Percentiles rank a stretch among this genome's conserved stretches.
phyloP scores from a whole-genome alignment of 1,284 basidiomycete genomes.

The Apiotrichum montevideense region DNA sequence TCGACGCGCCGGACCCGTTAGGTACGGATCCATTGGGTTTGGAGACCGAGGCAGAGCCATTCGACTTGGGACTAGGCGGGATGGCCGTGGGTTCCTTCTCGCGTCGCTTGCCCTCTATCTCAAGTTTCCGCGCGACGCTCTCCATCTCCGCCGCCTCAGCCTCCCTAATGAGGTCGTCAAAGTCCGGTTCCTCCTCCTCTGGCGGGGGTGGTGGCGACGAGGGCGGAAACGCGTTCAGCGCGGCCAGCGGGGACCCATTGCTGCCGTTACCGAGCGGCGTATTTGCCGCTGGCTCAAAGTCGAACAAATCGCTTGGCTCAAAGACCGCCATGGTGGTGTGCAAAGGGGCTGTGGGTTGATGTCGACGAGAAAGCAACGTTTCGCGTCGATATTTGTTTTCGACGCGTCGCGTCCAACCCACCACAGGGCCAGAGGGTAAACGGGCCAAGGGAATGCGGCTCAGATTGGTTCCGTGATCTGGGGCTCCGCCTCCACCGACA shows the following conservation, averaged over 20 bases:
- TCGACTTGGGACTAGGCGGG: too few species aligned
- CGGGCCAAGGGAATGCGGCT: too few species aligned
- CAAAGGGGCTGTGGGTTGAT: too few species aligned
- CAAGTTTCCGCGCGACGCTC: neutral
- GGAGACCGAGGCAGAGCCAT: too few species aligned
- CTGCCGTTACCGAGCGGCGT: neutral
- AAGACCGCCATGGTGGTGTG: constrained; percentile 6
- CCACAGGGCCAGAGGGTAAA: neutral
- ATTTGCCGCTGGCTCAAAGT: neutral
- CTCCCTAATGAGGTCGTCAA: constrained; percentile 28
- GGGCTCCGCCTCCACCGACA: too few species aligned
- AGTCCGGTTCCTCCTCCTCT: constrained; percentile 23
- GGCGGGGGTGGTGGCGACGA: constrained; percentile 20
- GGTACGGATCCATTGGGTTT: neutral
- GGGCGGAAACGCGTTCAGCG: neutral
- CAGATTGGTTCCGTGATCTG: too few species aligned
- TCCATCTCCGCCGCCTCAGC: constrained; percentile 10
- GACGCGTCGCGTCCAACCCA: neutral
- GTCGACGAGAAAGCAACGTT: too few species aligned
- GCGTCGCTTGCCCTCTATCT: neutral
- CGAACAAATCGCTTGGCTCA: constrained; percentile 7
- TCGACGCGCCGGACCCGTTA: neutral
- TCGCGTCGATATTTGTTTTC: neutral
- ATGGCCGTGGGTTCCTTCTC: neutral
- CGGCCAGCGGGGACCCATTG: constrained; percentile 9